phyloP scores from a whole-genome alignment of 345 rosid genomes.

The Aquilaria yunnanensis region DNA sequence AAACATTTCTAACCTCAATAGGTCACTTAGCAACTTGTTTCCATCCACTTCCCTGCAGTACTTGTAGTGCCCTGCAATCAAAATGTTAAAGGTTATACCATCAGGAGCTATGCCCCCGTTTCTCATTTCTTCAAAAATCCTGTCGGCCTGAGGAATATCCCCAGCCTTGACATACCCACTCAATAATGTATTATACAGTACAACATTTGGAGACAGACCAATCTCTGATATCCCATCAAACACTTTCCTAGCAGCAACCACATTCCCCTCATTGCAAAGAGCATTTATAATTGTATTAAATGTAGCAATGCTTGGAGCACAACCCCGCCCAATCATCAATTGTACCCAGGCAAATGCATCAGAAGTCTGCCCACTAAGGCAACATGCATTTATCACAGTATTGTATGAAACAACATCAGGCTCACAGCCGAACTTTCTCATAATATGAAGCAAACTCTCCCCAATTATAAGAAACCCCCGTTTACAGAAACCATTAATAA shows the following conservation, averaged over 20 bases:
- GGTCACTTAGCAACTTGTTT: constrained; percentile 43
- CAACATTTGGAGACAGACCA: constrained; percentile 39
- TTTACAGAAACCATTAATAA: constrained; percentile 62
- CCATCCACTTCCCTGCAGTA: constrained; percentile 48
- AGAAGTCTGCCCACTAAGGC: constrained; percentile 32
- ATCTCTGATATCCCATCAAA: constrained; percentile 38
- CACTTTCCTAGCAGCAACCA: constrained; percentile 43
- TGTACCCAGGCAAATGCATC: constrained; percentile 39
- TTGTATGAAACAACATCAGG: constrained; percentile 59
- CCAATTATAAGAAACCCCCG: constrained; percentile 34
- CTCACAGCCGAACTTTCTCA: constrained; percentile 43
- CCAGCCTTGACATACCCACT: constrained; percentile 65
- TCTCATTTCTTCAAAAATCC: constrained; percentile 54
- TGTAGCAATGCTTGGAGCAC: constrained; percentile 43
- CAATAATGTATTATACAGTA: constrained; percentile 51
- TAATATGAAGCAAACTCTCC: constrained; percentile 52
- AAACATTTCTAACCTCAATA: constrained; percentile 23
- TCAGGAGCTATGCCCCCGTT: constrained; percentile 49
- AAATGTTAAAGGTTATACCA: constrained; percentile 55
- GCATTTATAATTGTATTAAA: constrained; percentile 46
- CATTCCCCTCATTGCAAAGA: constrained; percentile 51
- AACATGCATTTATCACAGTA: constrained; percentile 53
- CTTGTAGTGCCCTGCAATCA: constrained; percentile 56
- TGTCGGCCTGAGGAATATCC: constrained; percentile 46
- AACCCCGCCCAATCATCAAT: constrained; percentile 51